Percentiles rank a stretch among this genome's conserved stretches.
phyloP scores from a whole-genome alignment of 2,329 filamentous ascomycete species.

The Penicillium sclerotiorum region DNA sequence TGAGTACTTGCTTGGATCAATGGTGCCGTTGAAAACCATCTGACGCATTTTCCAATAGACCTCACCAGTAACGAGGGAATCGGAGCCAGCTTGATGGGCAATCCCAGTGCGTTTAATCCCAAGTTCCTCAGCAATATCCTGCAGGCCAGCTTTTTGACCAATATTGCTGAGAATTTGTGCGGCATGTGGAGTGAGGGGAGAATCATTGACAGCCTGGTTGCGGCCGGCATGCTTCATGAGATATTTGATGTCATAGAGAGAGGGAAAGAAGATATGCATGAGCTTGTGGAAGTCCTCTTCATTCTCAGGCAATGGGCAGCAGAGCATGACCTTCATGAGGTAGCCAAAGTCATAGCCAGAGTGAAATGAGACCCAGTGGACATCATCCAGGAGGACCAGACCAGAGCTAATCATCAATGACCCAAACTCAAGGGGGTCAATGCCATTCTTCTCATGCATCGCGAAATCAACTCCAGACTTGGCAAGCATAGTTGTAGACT shows the following conservation, averaged over 20 bases:
- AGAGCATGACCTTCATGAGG: conserved; percentile 88
- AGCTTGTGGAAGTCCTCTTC: conserved; percentile 86
- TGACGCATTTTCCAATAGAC: conserved; percentile 94
- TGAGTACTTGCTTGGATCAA: conserved; percentile 75
- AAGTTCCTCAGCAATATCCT: conserved; percentile 90
- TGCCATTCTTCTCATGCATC: conserved; percentile 81
- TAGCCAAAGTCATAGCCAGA: conserved; percentile 98
- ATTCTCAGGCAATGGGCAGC: conserved; percentile 79
- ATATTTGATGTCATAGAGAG: conserved; percentile 94
- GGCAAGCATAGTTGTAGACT: conserved; percentile 87
- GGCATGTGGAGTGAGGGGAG: conserved; percentile 65
- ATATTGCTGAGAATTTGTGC: conserved; percentile 79
- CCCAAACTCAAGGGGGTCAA: conserved; percentile 87
- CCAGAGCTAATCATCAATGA: conserved; percentile 89
- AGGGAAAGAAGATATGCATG: conserved; percentile 91
- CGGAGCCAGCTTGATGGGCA: conserved; percentile 90
- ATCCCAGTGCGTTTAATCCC: conserved; percentile 85
- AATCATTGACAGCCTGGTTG: conserved; percentile 65
- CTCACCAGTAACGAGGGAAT: conserved; percentile 88
- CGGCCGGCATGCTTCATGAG: conserved; percentile 87
- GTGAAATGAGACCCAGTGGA: conserved; percentile 97
- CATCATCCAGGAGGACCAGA: conserved; percentile 80
- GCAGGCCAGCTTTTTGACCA: conserved; percentile 86
- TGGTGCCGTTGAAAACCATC: conserved; percentile 80
- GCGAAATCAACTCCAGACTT: conserved; percentile 92